Evolutionary conservation across 306 rosid species (phyloP).

Genomic region (Sechiopsis laciniata): DNA sequence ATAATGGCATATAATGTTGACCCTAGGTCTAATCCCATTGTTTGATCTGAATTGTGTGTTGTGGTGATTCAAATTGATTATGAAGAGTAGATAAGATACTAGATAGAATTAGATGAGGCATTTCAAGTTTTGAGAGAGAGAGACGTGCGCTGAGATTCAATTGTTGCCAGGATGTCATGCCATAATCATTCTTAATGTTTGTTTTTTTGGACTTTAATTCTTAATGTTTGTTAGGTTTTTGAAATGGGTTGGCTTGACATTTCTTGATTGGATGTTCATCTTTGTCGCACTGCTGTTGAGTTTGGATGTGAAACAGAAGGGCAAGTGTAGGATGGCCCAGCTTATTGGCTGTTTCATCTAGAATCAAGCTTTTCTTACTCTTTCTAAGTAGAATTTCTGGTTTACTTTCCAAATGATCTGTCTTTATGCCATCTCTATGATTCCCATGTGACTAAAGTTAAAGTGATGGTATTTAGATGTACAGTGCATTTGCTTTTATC

Average conservation of each 20-base stretch:
- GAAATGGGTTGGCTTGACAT: not conserved
- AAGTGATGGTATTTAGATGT: slow-evolving; percentile 1
- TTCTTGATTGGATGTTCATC: not conserved
- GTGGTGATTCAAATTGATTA: slow-evolving; percentile 1
- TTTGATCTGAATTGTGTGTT: not conserved
- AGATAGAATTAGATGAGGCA: not conserved
- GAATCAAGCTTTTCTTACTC: not conserved
- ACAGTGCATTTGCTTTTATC: not conserved
- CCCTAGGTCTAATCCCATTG: not conserved
- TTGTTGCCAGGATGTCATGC: not conserved
- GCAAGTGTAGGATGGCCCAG: not conserved
- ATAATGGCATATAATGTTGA: not conserved
- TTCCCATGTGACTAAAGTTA: slow-evolving; percentile 22
- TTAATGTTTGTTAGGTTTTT: not conserved
- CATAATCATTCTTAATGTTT: not conserved
- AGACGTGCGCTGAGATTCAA: not conserved
- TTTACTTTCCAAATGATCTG: not conserved
- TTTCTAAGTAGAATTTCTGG: not conserved
- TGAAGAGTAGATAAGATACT: not conserved
- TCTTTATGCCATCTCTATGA: not conserved
- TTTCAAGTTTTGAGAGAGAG: not conserved
- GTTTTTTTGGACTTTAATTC: not conserved
- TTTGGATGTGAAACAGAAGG: not conserved
- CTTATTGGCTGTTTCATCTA: not conserved
- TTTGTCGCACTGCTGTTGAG: not conserved